Evolutionary conservation across 495 filamentous ascomycete genomes (phyloP).

Genomic region (Aspergillus coremiiformis): DNA sequence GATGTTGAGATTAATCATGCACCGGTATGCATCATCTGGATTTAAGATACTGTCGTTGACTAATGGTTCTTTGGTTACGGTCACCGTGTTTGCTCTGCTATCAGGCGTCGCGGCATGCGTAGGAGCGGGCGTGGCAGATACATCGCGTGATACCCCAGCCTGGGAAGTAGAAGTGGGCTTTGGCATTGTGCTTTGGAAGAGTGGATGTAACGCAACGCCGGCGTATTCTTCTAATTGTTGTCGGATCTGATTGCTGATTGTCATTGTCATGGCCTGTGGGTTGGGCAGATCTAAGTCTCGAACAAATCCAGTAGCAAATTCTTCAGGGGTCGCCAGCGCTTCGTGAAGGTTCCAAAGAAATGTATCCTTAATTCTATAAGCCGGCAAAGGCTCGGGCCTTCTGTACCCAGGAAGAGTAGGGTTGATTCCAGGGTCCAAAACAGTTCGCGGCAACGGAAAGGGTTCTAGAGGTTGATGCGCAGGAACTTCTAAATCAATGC

Average conservation of each 20-base stretch:
- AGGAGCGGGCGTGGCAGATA: slow-evolving; percentile 46
- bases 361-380: slow-evolving; percentile 81
- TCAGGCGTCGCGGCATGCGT: slow-evolving; percentile 45
- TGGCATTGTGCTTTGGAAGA: slow-evolving; percentile 59
- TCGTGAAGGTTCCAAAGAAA: slow-evolving; percentile 99
- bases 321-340: slow-evolving; percentile 85
- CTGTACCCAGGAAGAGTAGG: slow-evolving; percentile 66
- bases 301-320: slow-evolving; percentile 84
- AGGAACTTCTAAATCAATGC: slow-evolving; percentile 88
- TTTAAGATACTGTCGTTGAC: slow-evolving; percentile 55
- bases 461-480: slow-evolving; percentile 67
- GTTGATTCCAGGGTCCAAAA: slow-evolving; percentile 55
- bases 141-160: slow-evolving; percentile 36
- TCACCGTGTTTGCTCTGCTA: slow-evolving; percentile 28
- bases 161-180: slow-evolving; percentile 35
- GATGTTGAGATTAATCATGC: slow-evolving; percentile 83
- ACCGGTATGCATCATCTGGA: slow-evolving; percentile 86
- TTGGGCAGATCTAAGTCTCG: slow-evolving; percentile 91
- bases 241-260: slow-evolving; percentile 89
- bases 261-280: slow-evolving; percentile 52
- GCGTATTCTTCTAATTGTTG: slow-evolving; percentile 95
- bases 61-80: slow-evolving; percentile 35
- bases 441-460: slow-evolving; percentile 56
- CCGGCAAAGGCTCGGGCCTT: slow-evolving; percentile 65
- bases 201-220: slow-evolving; percentile 83